Evolutionary conservation across 495 filamentous ascomycete genomes (phyloP).

Genomic region (Acidiella bohemica): DNA sequence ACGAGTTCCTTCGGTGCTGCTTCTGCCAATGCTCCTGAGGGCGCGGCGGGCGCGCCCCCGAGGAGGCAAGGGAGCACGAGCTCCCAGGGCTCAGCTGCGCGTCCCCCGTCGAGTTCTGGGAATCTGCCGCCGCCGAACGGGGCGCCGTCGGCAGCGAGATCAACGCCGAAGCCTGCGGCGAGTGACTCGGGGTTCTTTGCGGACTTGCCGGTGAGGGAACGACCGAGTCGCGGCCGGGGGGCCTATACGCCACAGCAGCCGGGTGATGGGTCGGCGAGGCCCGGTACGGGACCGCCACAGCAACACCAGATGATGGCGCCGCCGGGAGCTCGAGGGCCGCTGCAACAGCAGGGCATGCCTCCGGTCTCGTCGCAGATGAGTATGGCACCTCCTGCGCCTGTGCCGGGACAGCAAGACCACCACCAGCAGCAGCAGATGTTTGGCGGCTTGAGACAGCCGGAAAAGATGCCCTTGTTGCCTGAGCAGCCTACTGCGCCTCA

Average conservation of each 20-base stretch:
- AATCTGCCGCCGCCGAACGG: slow-evolving; percentile 10
- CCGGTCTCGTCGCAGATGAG: neutral
- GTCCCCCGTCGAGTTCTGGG: slow-evolving; percentile 5
- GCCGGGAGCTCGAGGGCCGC: slow-evolving; percentile 8
- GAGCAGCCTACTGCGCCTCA: slow-evolving; percentile 29
- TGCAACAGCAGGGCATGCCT: neutral
- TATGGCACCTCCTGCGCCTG: neutral
- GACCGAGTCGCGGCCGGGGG: slow-evolving; percentile 35
- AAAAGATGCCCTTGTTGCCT: slow-evolving; percentile 33
- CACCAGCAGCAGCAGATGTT: slow-evolving; percentile 3
- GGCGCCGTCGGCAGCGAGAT: neutral
- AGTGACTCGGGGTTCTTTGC: slow-evolving; percentile 62
- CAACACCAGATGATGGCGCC: slow-evolving; percentile 17
- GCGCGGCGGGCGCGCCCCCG: neutral
- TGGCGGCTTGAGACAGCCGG: slow-evolving; percentile 33
- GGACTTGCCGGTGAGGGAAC: slow-evolving; percentile 62
- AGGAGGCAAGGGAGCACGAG: too few species aligned
- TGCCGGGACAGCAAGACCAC: slow-evolving; percentile 1
- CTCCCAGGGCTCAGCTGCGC: slow-evolving; percentile 25
- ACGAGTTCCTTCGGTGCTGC: slow-evolving; percentile 42
- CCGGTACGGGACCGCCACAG: neutral
- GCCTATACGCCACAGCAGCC: slow-evolving; percentile 39
- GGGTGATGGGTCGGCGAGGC: neutral
- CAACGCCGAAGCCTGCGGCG: slow-evolving; percentile 16
- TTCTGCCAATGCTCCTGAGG: neutral